Base-by-base conservation (phyloP, 1,284 basidiomycete genomes). In the Singerocomus rubriflavus region DNA sequence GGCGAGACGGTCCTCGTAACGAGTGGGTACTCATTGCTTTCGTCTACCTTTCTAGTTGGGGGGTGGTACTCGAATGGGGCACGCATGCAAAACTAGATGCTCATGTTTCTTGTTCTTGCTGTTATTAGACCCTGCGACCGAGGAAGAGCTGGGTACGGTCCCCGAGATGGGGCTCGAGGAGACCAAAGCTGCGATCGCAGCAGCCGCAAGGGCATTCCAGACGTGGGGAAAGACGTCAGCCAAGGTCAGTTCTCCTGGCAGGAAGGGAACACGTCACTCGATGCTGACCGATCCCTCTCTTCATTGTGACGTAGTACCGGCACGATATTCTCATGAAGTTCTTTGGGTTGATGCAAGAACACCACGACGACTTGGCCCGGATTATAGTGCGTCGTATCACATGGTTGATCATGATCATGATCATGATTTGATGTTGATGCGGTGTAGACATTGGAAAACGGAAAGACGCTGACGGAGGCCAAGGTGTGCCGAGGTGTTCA, bases 111-210 rank as follows among this genome's bases (percentile, higher is more conserved):
- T 13, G 8, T 53, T 25, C 13, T 30, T n/a, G 9, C 29, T 6
- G 2, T 6, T 31, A 26, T 54, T 16, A 93, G 93, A 96, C 73
- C 93, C 93, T 30, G 88, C 91, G 5, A 93, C 87, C 2, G 79
- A 80, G 36, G 81, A 93, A 60, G 79, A 81, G 50, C 78, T 96
- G 39, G 93, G 91, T 27, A 84, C 81, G 0, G 76, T 92, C 27
- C 91, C 93, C 6, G 93, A 97, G 64, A 90, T 96, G 85, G 87
- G 85, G 11, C 68, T 91, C 39, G 75, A 76, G 31, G 93, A 96
- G 70, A 89, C 91, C 5, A 82, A 84, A 57, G 74, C 81, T 54
- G 93, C 93, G 9, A 91, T 96, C 51, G 74, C 82, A 29, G 84
- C 87, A 26, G 93, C 93, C 5, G 69, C 74, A 14, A 78, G 76